Evolutionary conservation across 805 yeast species (phyloP).

Genomic region (Clavispora santaluciae): DNA sequence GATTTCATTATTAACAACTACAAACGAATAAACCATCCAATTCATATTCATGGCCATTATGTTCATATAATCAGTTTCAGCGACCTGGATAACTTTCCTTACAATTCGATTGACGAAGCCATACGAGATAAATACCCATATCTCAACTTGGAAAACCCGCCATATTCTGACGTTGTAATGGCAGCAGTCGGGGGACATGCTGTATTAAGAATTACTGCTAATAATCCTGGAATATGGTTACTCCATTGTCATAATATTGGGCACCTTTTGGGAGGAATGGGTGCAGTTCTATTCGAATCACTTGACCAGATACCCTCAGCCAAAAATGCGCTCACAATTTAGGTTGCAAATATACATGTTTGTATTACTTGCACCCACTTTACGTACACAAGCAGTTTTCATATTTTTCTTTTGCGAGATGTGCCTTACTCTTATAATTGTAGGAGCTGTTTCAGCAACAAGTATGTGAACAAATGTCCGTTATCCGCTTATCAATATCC

Average conservation of each 20-base stretch:
- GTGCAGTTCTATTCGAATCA: constrained; percentile 17
- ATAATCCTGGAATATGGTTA: constrained; percentile 30
- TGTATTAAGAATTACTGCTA: constrained; percentile 26
- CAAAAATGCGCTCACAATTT: background rate
- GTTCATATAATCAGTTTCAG: constrained; percentile 25
- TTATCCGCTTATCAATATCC: background rate
- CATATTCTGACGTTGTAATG: constrained; percentile 23
- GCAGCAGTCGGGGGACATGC: constrained; percentile 30
- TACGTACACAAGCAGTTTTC: background rate
- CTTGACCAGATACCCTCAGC: constrained; percentile 10
- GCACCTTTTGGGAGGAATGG: constrained; percentile 30
- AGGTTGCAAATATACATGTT: background rate
- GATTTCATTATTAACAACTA: constrained; percentile 28
- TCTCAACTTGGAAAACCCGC: constrained; percentile 18
- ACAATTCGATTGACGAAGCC: constrained; percentile 22
- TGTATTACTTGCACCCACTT: background rate
- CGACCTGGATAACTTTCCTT: constrained; percentile 20
- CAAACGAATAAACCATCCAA: constrained; percentile 27
- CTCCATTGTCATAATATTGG: constrained; percentile 33
- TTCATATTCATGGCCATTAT: constrained; percentile 33
- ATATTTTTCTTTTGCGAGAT: background rate
- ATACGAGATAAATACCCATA: constrained; percentile 12
- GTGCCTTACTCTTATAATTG: background rate
- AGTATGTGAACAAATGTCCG: background rate
- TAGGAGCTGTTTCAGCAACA: background rate